Percentiles rank a stretch among this genome's conserved stretches.
These are phyloP conservation scores for Penicillium sp. DNA, from an alignment of 2,329 filamentous ascomycete genomes.

Conservation along the genomic window DNA sequence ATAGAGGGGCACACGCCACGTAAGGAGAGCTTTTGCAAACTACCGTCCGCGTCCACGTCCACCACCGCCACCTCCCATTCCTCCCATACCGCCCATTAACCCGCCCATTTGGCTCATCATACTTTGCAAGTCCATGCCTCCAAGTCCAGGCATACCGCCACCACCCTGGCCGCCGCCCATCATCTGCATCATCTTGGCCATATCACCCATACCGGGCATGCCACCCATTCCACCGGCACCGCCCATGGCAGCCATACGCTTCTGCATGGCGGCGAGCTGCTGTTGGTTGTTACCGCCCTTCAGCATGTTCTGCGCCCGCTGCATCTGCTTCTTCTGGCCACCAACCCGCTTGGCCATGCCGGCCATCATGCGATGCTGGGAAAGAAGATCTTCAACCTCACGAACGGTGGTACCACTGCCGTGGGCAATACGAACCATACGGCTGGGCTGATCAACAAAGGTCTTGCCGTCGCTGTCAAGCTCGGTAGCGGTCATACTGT, in stretches of 20 bases:
- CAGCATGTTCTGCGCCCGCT: conserved; percentile 88
- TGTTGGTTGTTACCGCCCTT: conserved; percentile 89
- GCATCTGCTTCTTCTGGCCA: conserved; percentile 97
- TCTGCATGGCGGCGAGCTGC: conserved; percentile 97
- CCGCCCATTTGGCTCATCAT: conserved; percentile 82
- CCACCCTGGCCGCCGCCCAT: conserved; percentile 72
- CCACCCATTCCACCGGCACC: conserved; percentile 68
- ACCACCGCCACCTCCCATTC: conserved; percentile 50
- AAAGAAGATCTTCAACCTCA: conserved; percentile 96
- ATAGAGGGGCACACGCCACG: conserved; percentile 14
- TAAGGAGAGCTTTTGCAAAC: conserved; percentile 9
- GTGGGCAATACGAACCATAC: conserved; percentile 89
- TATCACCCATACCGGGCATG: conserved; percentile 64
- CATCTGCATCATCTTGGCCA: conserved; percentile 91
- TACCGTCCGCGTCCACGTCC: conserved; percentile 43
- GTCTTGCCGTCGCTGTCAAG: conserved; percentile 94
- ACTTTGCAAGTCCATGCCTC: conserved; percentile 68
- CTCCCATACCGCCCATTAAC: conserved; percentile 54
- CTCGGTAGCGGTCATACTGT: conserved; percentile 96
- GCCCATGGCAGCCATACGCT: conserved; percentile 90
- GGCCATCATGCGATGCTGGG: conserved; percentile 98
- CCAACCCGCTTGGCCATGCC: conserved; percentile 99
- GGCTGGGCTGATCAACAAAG: conserved; percentile 87
- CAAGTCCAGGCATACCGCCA: conserved; percentile 68
- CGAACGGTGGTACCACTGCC: conserved; percentile 89